Percentiles rank a stretch among this genome's conserved stretches.
Evolutionary conservation across 1,284 basidiomycete genomes (phyloP).

Genomic region (Heterobasidion parviporum): DNA sequence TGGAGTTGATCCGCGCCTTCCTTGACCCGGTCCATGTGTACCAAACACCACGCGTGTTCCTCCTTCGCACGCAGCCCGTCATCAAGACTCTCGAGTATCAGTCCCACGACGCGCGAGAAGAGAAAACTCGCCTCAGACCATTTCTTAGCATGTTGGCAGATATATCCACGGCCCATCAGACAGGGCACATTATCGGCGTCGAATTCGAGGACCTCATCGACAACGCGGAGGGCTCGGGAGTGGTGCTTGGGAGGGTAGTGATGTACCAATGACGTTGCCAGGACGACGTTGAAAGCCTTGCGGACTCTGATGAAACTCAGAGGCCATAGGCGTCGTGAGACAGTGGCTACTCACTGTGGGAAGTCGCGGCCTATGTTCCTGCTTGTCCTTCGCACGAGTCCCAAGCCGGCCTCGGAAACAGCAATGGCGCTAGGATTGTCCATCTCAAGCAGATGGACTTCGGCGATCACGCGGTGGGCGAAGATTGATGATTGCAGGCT

Average conservation of each 20-base stretch:
- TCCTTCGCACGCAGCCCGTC: conserved; percentile 67
- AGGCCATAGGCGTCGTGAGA: neutral
- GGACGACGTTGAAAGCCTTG: conserved; percentile 54
- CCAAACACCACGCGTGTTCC: conserved; percentile 83
- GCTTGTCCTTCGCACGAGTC: conserved; percentile 50
- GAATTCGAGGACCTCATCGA: conserved; percentile 62
- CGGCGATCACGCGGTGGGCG: conserved; percentile 62
- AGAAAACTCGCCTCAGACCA: conserved; percentile 66
- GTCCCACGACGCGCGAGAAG: conserved; percentile 47
- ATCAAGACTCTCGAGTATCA: conserved; percentile 37
- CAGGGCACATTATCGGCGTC: conserved; percentile 59
- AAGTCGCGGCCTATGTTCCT: conserved; percentile 51
- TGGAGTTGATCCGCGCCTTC: conserved; percentile 51
- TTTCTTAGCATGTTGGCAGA: conserved; percentile 54
- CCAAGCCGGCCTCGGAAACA: conserved; percentile 63
- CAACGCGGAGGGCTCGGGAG: conserved; percentile 61
- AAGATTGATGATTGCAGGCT: conserved; percentile 56
- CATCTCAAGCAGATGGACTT: conserved; percentile 66
- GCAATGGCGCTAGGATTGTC: conserved; percentile 76
- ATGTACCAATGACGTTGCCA: conserved; percentile 76
- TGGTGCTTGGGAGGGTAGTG: conserved; percentile 90
- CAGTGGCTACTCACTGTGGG: conserved; percentile 30
- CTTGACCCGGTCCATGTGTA: conserved; percentile 47
- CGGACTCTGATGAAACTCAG: conserved; percentile 33
- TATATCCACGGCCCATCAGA: conserved; percentile 71